phyloP scores from a whole-genome alignment of 2,329 filamentous ascomycete genomes.

The Ophiocordyceps camponoti-leonardi region DNA sequence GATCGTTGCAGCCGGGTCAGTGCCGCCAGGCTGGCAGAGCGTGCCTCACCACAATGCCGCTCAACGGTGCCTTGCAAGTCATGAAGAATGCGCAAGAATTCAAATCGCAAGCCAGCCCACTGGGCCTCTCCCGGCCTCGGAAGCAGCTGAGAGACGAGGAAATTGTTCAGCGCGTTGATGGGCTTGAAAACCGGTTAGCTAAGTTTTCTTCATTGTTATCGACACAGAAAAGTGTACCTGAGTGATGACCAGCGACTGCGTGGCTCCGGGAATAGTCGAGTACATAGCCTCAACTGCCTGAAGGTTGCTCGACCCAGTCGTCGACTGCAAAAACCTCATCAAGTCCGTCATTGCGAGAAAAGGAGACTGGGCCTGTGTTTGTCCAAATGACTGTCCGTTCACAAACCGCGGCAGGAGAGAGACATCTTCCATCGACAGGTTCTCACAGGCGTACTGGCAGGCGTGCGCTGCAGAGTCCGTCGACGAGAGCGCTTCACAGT shows the following conservation, averaged over 20 bases:
- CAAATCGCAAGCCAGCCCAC: slow-evolving; percentile 36
- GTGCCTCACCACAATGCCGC: slow-evolving; percentile 22
- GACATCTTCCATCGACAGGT: slow-evolving; percentile 29
- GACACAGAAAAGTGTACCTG: slow-evolving; percentile 8
- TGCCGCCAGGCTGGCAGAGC: slow-evolving; percentile 29
- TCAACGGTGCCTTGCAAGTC: slow-evolving; percentile 23
- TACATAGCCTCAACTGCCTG: slow-evolving; percentile 19
- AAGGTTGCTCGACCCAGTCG: slow-evolving; percentile 11
- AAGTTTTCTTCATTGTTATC: no score
- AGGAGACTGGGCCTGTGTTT: background rate
- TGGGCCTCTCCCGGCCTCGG: slow-evolving; percentile 15
- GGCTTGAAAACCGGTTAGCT: slow-evolving; percentile 19
- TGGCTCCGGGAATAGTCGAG: slow-evolving; percentile 11
- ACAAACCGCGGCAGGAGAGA: slow-evolving; percentile 17
- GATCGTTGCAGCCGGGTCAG: slow-evolving; percentile 46
- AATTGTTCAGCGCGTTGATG: slow-evolving; percentile 42
- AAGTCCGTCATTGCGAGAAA: slow-evolving; percentile 8
- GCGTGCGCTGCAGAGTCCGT: slow-evolving; percentile 9
- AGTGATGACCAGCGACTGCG: slow-evolving; percentile 10
- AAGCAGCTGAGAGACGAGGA: slow-evolving; percentile 29
- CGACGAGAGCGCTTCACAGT: slow-evolving; percentile 11
- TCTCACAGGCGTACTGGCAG: slow-evolving; percentile 23
- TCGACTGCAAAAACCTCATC: slow-evolving; percentile 14
- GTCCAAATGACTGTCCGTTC: slow-evolving; percentile 7
- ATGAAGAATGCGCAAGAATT: slow-evolving; percentile 28